Evolutionary conservation across 768 basidiomycete species (phyloP), one percentile per base, ranked within the genome.

Genomic region (Multifurca ochricompacta): DNA sequence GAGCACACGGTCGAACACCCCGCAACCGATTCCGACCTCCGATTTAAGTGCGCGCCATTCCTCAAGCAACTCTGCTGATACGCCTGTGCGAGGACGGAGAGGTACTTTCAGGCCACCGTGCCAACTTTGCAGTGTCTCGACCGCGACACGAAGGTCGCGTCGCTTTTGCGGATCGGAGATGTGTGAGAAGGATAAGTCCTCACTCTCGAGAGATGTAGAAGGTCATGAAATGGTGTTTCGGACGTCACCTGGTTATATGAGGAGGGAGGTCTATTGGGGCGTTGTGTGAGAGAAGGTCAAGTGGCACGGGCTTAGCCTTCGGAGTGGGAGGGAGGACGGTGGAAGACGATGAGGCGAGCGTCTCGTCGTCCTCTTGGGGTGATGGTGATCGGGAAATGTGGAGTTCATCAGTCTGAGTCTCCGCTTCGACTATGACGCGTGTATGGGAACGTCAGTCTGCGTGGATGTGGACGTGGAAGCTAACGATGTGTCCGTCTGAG

Each of bases 1-100:
- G 51, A 91, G 72, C 48, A 84, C 69, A 67, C 83, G 80, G 66
- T 91, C 88, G 62, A 91, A 85, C 42, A 87, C 85, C 27, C 71
- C 60, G 62, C 89, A 91, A 25, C 83, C 83, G 40, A 89, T 74
- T 10, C 89, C 89, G 8, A 91, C 74, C 65, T 91, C 87, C 25
- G 79, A 79, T 68, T 91, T 88, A 50, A 91, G 70, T 6, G 82
- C 77, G 59, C 80, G 80, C 90, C 89, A 91, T 59, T 88, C 87
- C 59, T 84, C 85, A 21, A 76, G 67, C 2, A 79, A 72, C 32
- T 88, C 87, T 48, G 79, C 75, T 4, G 87, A 81, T 25, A 91
- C 70, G 10, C 77, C 77, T 2, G 67, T 47, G 21, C 74, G 39
- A 4, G 74, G 68, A 39, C 74, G 72, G 47, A 77, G 66, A 7